phyloP scores from a whole-genome alignment of 768 basidiomycete species.

The Podaxis mareebaensis region DNA sequence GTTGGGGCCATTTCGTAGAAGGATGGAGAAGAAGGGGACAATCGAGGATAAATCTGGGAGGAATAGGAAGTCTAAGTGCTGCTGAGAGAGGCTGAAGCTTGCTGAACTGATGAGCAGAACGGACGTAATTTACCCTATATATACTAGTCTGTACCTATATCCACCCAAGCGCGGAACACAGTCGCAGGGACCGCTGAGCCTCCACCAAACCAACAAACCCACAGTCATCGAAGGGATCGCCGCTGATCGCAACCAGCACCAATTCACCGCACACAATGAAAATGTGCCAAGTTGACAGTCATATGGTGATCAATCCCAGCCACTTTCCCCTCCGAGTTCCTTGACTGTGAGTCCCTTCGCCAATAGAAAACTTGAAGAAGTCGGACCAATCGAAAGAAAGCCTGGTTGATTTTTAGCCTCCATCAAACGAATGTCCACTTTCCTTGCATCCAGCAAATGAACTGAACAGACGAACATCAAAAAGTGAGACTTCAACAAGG shows the following conservation, averaged over 20 bases:
- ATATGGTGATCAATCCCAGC: neutral
- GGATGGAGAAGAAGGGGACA: too few species aligned
- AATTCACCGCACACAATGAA: neutral
- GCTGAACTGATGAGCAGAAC: too few species aligned
- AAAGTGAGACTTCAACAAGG: neutral
- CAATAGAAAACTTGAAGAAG: too few species aligned
- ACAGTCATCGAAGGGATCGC: neutral
- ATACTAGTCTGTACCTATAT: neutral
- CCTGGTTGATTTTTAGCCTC: neutral
- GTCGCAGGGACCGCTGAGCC: neutral
- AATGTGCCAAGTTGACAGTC: neutral
- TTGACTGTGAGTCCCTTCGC: neutral
- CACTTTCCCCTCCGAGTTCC: neutral
- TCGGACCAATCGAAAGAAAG: neutral
- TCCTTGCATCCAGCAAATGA: neutral
- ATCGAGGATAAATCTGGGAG: neutral
- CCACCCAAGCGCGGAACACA: neutral
- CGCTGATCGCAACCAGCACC: neutral
- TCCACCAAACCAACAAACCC: neutral
- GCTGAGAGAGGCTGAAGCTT: too few species aligned
- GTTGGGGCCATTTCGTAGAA: constrained; percentile 25
- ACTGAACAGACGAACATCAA: neutral
- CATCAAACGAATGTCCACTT: neutral
- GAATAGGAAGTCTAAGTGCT: too few species aligned
- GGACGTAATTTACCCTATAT: neutral